Conservation (phyloP, 495 filamentous ascomycete species). For the Xylaria castorea region DNA sequence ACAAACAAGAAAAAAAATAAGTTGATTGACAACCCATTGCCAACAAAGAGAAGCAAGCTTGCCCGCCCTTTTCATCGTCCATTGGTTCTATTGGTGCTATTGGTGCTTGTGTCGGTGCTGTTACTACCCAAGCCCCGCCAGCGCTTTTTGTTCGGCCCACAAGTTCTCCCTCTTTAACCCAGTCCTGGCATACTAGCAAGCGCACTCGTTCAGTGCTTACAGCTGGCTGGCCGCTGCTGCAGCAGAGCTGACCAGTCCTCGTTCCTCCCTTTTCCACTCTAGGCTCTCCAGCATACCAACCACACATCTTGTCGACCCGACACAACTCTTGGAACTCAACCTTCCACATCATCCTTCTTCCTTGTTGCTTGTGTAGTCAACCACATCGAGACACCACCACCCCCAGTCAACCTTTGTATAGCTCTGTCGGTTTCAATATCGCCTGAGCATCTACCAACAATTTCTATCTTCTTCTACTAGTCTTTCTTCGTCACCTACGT, state of each 20-base stretch:
- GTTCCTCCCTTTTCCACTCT: conserved; percentile 41
- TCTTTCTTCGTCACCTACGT: conserved; percentile 48
- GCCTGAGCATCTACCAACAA: conserved; percentile 45
- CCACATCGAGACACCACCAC: conserved; percentile 40
- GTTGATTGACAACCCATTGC: conserved; percentile 13
- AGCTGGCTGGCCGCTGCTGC: conserved; percentile 29
- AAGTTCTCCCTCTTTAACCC: conserved; percentile 33
- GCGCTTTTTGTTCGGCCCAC: conserved; percentile 45
- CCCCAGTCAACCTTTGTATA: conserved; percentile 30
- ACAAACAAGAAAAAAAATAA: neutral
- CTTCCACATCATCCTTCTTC: conserved; percentile 56
- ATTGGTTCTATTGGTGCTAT: neutral
- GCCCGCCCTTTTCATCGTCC: neutral
- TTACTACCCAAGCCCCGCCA: conserved; percentile 35
- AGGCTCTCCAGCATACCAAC: conserved; percentile 33
- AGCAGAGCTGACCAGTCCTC: conserved; percentile 29
- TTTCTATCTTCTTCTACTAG: conserved; percentile 44
- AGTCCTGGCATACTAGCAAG: conserved; percentile 17
- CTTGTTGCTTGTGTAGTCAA: conserved; percentile 49
- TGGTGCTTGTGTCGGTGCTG: neutral
- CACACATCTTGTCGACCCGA: conserved; percentile 36
- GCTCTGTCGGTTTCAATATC: conserved; percentile 54
- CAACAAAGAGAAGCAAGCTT: conserved; percentile 22
- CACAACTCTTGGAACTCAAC: conserved; percentile 59
- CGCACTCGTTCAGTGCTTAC: conserved; percentile 14